Conservation (phyloP, 345 rosid species). For the Isatis tinctoria region DNA sequence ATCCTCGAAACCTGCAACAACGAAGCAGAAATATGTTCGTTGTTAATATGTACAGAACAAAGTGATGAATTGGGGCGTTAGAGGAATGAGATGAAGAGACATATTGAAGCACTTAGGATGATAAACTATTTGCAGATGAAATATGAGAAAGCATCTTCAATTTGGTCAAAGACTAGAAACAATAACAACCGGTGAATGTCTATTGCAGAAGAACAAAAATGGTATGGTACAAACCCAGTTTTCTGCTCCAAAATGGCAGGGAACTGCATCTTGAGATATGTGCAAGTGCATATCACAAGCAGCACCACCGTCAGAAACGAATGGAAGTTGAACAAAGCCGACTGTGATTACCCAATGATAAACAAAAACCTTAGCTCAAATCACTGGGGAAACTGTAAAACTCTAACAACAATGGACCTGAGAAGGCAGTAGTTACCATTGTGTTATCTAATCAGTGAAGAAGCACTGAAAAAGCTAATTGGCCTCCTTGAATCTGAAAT, state of each 20-base stretch:
- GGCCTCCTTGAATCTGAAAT: constrained; percentile 1
- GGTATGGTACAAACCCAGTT: constrained; percentile 58
- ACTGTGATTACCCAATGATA: constrained; percentile 39
- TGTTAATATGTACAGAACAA: not conserved
- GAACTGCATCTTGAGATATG: constrained; percentile 91
- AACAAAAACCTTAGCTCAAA: constrained; percentile 9
- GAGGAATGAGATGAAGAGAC: not conserved
- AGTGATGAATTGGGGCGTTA: not conserved
- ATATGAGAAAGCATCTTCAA: not conserved
- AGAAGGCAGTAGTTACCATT: constrained; percentile 20
- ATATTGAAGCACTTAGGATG: not conserved
- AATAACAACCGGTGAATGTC: too few relatives aligned
- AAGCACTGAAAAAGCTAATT: constrained; percentile 12
- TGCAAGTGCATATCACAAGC: constrained; percentile 89
- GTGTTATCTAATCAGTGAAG: constrained; percentile 3
- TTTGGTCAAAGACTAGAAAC: not conserved
- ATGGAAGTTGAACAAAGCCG: constrained; percentile 94
- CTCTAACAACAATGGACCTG: not conserved
- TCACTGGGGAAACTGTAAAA: not conserved
- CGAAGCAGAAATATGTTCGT: not conserved
- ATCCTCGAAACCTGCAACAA: constrained; percentile 73
- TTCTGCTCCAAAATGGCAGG: constrained; percentile 91
- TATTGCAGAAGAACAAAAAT: not conserved
- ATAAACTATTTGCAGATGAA: not conserved
- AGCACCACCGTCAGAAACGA: constrained; percentile 84